A percentile compares a stretch with the other conserved stretches of the same genome.
These are phyloP conservation scores for Trichoderma erinaceum DNA, from an alignment of 495 filamentous ascomycete species.

Conservation along the genomic window DNA sequence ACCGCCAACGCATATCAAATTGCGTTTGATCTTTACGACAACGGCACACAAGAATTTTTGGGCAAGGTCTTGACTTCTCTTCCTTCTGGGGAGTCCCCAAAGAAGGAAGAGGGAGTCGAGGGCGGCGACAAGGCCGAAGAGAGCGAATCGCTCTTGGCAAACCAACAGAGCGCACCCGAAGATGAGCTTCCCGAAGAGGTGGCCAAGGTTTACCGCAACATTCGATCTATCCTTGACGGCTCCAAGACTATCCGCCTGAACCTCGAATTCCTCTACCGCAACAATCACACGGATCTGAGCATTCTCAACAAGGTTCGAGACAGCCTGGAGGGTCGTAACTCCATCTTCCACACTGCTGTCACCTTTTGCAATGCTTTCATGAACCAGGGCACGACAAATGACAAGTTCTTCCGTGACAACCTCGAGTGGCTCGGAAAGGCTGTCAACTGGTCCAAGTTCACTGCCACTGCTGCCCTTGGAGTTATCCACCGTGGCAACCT, in stretches of 20 bases:
- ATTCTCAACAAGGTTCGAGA: constrained; percentile 96
- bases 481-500: constrained; percentile 96
- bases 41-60: constrained; percentile 94
- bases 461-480: constrained; percentile 91
- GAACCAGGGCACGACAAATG: constrained; percentile 97
- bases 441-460: constrained; percentile 99
- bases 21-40: constrained; percentile 95
- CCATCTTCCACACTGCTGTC: constrained; percentile 95
- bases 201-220: constrained; percentile 62
- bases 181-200: constrained; percentile 42
- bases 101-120: constrained; percentile 42
- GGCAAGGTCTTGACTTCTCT: constrained; percentile 80
- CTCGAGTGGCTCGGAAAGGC: constrained; percentile 98
- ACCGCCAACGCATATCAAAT: constrained; percentile 91
- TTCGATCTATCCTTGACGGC: constrained; percentile 81
- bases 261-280: constrained; percentile 91
- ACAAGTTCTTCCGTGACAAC: constrained; percentile 96
- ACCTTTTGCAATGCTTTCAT: constrained; percentile 98
- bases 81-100: constrained; percentile 52
- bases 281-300: constrained; percentile 72
- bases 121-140: constrained; percentile 46
- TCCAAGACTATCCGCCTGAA: constrained; percentile 89
- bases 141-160: constrained; percentile 38
- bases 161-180: constrained; percentile 24
- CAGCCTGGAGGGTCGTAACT: constrained; percentile 90